Base-by-base conservation (phyloP, 106 monocot genomes). In the Allium sativum region DNA sequence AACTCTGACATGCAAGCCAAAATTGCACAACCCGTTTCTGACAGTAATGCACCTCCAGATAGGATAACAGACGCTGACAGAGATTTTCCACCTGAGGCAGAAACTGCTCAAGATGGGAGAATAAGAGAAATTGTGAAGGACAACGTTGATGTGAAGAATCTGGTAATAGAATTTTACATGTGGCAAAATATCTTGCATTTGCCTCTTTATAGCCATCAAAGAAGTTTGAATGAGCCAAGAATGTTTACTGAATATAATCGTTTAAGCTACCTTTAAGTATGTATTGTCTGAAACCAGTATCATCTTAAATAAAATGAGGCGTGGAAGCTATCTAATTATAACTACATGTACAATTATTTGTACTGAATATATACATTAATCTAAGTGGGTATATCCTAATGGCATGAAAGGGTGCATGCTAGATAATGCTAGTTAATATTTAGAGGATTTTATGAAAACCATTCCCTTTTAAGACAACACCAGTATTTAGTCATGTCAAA, bases 91-190 rank as follows among this genome's bases (percentile, higher is more conserved):
- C 62, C 83, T 14, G 83, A 88, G 64, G 50, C 44, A 60, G 88
- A 77, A 70, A 63, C 76, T 44, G 56, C 62, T 21, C 88, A 80
- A 75, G 79, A 73, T 70, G 78, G 69, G 62, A 83, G 72, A 58
- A 72, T 81, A 64, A 75, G 75, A 44, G 83, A 88, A 75, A 83
- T 80, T 46, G 51, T 68, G 45, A 73, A 73, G 72, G 78, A 83
- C 68, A 83, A 83, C 67, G 46, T 67, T 66, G 73, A 73, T 65
- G 56, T 56, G 12, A 58, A 31, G 43, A 41, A 47, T 14, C 42
- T 58, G 72, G 72, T 72, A 72, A 65, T 31, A 31, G 31, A 5
- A 21, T 62, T 21, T 62, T 47, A 20, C 6, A 62, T 13, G 21
- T n/a, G n/a, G 60, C 21, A 60, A 44, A 60, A 17, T 9, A 46